Evolutionary conservation across 73 alveolate species (phyloP), one percentile per base, ranked within the genome.

Genomic region (Paraurostyla sp.): DNA sequence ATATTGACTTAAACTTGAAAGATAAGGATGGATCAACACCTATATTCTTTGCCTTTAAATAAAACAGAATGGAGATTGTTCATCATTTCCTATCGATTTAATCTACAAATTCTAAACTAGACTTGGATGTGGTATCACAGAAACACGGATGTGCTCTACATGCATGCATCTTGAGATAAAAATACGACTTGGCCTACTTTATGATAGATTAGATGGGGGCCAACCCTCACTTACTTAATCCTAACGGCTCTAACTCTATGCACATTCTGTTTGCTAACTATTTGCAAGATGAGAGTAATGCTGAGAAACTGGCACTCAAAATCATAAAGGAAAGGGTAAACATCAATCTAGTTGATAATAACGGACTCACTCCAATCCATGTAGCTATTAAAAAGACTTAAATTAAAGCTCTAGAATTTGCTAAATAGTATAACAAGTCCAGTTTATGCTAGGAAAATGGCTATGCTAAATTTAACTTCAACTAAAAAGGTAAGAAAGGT

Each of bases 351-450:
- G 52, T 83, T 45, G 92, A 83, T 63, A 43, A 23, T 27, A 56
- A 46, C 45, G 92, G 92, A 20, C 82, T 83, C 3, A 40, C 92
- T 50, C 92, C 92, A 20, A 22, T 83, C 7, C 92, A 83, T 63
- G 85, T 57, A 16, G 92, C 92, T 9, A 83, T 83, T 30, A 83
- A 83, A 36, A 83, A 83, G 50, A 6, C n/a, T 4, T 27, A 62
- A 42, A 41, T 18, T 11, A 32, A 83, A 42, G 92, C 92, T 11
- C 32, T 83, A 43, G 84, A 83, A 35, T 83, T 62, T 33, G 71
- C 86, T 46, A 20, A 33, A 16, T 4, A 56, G 15, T 27, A 7
- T 22, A 83, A 83, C 32, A 20, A 29, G 29, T 30, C 6, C 11
- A 30, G 23, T 11, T 11, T 13, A 4, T 46, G 13, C 50, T 16